Percentiles rank a stretch among this genome's conserved stretches.
Conservation (phyloP, 257 asterid species). For the Penstemon newberryi region DNA sequence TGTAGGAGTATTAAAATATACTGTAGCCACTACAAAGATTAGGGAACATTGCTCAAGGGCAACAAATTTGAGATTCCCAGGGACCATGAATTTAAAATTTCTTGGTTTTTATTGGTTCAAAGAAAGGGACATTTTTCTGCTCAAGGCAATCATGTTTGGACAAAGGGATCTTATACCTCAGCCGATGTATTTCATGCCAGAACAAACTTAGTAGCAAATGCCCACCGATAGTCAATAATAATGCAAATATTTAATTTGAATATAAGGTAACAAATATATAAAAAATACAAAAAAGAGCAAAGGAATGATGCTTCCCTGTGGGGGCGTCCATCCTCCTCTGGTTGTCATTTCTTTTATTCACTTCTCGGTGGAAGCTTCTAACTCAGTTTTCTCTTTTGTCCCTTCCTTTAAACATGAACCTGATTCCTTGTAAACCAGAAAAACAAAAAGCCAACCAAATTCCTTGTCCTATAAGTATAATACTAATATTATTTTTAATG, state of each 20-base stretch:
- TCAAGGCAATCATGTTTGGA: constrained; percentile 20
- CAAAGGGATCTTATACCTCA: constrained; percentile 30
- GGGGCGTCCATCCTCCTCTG: not conserved
- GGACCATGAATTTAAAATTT: constrained; percentile 3
- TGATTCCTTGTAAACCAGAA: constrained; percentile 24
- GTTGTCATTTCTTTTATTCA: constrained; percentile 3
- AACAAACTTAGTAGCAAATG: constrained; percentile 15
- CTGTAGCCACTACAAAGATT: not conserved
- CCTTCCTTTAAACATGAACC: constrained; percentile 9
- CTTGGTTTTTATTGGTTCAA: not conserved
- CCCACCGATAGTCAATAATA: not conserved
- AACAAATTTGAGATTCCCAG: not conserved
- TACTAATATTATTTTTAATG: not conserved
- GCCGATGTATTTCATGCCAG: constrained; percentile 2
- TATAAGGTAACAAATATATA: constrained; percentile 6
- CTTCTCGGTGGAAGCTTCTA: constrained; percentile 10
- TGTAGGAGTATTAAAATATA: not conserved
- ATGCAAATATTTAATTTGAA: constrained; percentile 11
- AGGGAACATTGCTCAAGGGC: constrained; percentile 2
- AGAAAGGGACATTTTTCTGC: constrained; percentile 13
- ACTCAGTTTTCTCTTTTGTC: constrained; percentile 12
- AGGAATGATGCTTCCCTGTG: not conserved
- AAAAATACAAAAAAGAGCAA: not conserved
- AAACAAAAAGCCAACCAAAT: not conserved
- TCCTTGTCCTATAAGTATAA: not conserved